A percentile compares a stretch with the other conserved stretches of the same genome.
These are phyloP conservation scores for Lactarius deliciosus DNA, from an alignment of 768 basidiomycete species.

Conservation along the genomic window DNA sequence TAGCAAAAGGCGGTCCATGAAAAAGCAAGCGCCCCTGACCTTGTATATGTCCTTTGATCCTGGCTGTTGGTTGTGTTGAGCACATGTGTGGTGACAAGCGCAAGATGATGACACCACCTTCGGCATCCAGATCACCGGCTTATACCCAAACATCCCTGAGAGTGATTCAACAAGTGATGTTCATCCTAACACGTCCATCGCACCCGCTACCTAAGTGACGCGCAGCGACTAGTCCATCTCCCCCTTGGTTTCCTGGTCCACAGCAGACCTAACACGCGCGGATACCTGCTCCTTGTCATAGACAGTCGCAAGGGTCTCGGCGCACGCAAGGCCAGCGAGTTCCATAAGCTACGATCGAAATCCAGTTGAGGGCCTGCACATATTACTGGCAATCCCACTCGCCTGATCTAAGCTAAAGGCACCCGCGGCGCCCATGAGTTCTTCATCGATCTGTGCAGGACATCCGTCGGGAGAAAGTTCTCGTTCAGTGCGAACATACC, in stretches of 20 bases:
- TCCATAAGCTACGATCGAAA: slow-evolving; percentile 76
- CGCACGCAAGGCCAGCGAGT: slow-evolving; percentile 91
- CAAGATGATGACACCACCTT: slow-evolving; percentile 54
- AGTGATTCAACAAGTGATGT: background rate
- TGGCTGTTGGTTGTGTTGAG: slow-evolving; percentile 48
- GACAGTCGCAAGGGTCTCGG: slow-evolving; percentile 78
- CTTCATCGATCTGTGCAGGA: slow-evolving; percentile 78
- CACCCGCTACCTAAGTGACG: slow-evolving; percentile 75
- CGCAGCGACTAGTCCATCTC: slow-evolving; percentile 96
- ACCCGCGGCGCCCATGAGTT: slow-evolving; percentile 85
- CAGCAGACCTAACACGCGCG: slow-evolving; percentile 90
- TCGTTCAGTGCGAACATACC: slow-evolving; percentile 34
- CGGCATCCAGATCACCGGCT: slow-evolving; percentile 88
- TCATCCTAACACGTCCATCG: too few relatives aligned
- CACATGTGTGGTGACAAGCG: background rate
- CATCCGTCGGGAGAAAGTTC: background rate
- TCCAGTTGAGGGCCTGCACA: background rate
- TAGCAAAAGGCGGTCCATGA: background rate
- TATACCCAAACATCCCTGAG: slow-evolving; percentile 88
- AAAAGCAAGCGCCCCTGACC: slow-evolving; percentile 39
- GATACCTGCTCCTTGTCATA: slow-evolving; percentile 68
- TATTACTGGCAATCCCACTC: slow-evolving; percentile 12
- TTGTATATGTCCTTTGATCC: slow-evolving; percentile 93
- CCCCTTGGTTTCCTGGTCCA: slow-evolving; percentile 97
- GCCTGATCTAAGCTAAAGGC: slow-evolving; percentile 96